Evolutionary conservation across 2,329 filamentous ascomycete genomes (phyloP).

Genomic region (Coniochaeta sp.): DNA sequence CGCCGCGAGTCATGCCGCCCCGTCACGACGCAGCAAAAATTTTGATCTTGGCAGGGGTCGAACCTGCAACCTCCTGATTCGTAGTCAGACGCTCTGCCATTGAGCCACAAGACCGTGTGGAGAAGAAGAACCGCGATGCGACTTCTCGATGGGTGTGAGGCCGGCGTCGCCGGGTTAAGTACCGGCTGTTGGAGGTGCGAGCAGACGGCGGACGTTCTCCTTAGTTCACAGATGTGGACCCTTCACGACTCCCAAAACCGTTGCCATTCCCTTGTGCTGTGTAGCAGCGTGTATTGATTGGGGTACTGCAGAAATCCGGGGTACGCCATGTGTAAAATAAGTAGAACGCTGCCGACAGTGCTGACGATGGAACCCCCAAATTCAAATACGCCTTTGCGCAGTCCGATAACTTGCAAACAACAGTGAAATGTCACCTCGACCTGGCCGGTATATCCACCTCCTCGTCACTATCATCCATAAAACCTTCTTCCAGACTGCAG

Average conservation of each 20-base stretch:
- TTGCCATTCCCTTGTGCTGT: no score
- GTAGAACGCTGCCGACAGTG: no score
- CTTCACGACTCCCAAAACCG: no score
- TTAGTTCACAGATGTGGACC: no score
- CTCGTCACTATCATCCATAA: constrained; percentile 38
- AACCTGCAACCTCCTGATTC: constrained; percentile 18
- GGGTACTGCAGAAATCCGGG: no score
- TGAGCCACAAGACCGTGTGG: constrained; percentile 19
- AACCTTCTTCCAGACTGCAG: constrained; percentile 31
- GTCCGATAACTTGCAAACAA: no score
- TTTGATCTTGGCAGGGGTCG: constrained; percentile 10
- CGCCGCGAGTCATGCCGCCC: not conserved
- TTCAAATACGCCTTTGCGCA: no score
- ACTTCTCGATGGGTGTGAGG: not conserved
- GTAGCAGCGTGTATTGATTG: no score
- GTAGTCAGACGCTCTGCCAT: constrained; percentile 38
- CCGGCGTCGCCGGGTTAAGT: not conserved
- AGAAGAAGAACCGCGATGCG: not conserved
- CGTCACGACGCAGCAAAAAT: not conserved
- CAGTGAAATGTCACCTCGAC: not conserved
- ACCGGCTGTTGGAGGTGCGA: not conserved
- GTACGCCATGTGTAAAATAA: no score
- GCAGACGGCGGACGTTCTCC: no score
- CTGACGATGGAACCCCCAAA: no score
- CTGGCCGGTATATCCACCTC: constrained; percentile 24